Evolutionary conservation across 306 rosid genomes (phyloP), one percentile per base, ranked within the genome.

Genomic region (Gillenia trifoliata): DNA sequence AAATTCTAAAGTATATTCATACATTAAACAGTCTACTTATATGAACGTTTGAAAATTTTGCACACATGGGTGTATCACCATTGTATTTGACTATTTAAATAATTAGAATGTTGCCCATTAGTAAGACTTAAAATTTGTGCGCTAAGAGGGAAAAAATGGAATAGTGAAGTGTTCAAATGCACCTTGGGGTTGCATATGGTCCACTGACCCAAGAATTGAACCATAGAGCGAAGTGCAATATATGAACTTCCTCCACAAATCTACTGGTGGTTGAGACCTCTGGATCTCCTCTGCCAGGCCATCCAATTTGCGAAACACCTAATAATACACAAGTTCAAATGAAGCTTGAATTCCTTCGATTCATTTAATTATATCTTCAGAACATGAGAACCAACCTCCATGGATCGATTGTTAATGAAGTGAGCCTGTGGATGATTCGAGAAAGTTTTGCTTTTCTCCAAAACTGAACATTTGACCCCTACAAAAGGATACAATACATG

Each of bases 101-200:
- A 20, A 17, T 71, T 64, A 15, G 1, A 71, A 64, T 63, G 49
- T 10, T 49, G 49, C 40, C 28, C 62, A 15, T 19, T 28, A 54
- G 16, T 5, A 54, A 20, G 76, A 71, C 59, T 19, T 64, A 70
- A 66, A 38, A 17, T 56, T 69, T 50, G 61, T 55, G 59, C 17
- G 57, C 36, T 13, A 68, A 56, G 31, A 47, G 40, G 10, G 30
- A 71, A 47, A 59, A 8, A 45, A 66, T 47, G 43, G 47, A 68
- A 77, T 29, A 63, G 17, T 61, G 38, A 77, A n/a, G 22, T 34
- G 71, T 64, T 43, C 36, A 78, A 80, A 57, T 74, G 83, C 83
- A 94, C 98, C 98, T 94, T 92, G 89, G 80, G 96, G 96, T 83
- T 87, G 89, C 75, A 94, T 88, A 86, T 94, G 98, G 76, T 94